Evolutionary conservation across 257 asterid species (phyloP).

Genomic region (Solanum paucissectum): DNA sequence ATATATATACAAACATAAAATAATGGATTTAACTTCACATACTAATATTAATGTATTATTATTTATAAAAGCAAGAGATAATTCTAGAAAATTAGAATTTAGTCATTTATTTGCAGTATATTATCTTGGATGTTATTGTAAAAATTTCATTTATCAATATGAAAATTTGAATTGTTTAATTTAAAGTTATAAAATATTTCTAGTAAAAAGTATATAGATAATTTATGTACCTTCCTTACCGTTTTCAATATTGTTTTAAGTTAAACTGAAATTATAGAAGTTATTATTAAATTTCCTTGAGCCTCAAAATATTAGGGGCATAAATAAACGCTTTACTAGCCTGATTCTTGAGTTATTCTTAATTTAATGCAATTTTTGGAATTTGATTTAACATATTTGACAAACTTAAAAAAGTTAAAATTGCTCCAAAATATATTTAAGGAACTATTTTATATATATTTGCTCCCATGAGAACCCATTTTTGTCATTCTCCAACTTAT

Average conservation of each 20-base stretch:
- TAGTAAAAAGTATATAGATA: too few species aligned
- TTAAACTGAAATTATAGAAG: too few species aligned
- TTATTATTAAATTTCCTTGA: too few species aligned
- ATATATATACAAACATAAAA: too few species aligned
- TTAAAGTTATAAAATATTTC: neutral
- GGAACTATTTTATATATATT: too few species aligned
- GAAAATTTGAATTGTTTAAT: neutral
- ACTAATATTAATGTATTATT: too few species aligned
- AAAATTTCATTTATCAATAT: neutral
- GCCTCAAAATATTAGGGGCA: neutral
- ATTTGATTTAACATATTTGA: too few species aligned
- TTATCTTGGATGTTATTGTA: neutral
- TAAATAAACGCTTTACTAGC: neutral
- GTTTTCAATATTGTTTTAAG: neutral
- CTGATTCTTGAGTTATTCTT: neutral
- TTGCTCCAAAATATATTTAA: neutral
- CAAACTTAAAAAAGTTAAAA: neutral
- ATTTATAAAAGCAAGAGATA: too few species aligned
- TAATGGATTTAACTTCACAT: too few species aligned
- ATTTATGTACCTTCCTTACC: neutral
- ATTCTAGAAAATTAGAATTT: neutral
- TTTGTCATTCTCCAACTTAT: too few species aligned
- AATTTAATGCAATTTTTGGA: neutral
- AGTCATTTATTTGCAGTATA: neutral
- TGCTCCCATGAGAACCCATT: neutral